A percentile compares a stretch with the other conserved stretches of the same genome.
phyloP scores from a whole-genome alignment of 2,329 filamentous ascomycete genomes.

The Aspergillus eucalypticola region DNA sequence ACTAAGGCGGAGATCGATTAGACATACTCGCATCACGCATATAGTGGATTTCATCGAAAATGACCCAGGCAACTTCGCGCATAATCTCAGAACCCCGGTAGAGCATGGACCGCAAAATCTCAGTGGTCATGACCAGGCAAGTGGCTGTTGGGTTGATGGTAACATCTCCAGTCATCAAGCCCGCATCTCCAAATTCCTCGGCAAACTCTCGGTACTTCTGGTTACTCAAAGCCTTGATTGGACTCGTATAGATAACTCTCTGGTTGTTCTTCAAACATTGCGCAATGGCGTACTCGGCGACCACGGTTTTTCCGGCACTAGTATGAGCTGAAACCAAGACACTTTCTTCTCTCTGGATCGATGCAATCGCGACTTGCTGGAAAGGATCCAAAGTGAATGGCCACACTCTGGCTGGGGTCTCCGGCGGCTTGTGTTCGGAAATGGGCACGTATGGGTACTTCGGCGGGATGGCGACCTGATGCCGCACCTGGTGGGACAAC shows the following conservation, averaged over 20 bases:
- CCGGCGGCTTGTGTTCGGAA: conserved; percentile 87
- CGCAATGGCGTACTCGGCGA: conserved; percentile 96
- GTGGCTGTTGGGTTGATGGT: conserved; percentile 98
- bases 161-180: conserved; percentile 97
- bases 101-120: conserved; percentile 98
- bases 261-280: conserved; percentile 97
- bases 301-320: conserved; percentile 95
- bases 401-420: conserved; percentile 79
- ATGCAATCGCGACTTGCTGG: conserved; percentile 90
- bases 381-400: conserved; percentile 95
- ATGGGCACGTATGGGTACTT: conserved; percentile 96
- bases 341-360: conserved; percentile 94
- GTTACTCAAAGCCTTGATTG: conserved; percentile 97
- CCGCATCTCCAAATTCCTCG: conserved; percentile 93
- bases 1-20: not conserved
- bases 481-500: conserved; percentile 94
- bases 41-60: conserved; percentile 99
- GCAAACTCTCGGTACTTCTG: conserved; percentile 98
- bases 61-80: conserved; percentile 97
- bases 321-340: conserved; percentile 96
- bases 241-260: conserved; percentile 97
- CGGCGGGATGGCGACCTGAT: conserved; percentile 92
- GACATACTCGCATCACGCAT: conserved; percentile 76
- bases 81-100: conserved; percentile 98
- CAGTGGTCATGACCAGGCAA: conserved; percentile 98